Evolutionary conservation across 2,329 filamentous ascomycete genomes (phyloP).

Genomic region (Aspergillus ruber): DNA sequence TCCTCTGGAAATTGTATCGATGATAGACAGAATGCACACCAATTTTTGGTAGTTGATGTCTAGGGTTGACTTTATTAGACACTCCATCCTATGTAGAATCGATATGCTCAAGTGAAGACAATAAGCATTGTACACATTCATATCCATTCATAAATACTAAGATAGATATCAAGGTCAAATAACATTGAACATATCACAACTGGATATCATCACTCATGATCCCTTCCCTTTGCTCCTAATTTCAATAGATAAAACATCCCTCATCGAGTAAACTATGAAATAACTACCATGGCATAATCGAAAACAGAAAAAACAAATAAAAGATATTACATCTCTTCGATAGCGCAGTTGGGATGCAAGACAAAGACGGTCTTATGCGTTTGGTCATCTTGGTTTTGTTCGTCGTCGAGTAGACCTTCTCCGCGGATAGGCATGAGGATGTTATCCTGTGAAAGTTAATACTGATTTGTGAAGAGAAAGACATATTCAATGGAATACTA

Average conservation of each 20-base stretch:
- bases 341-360: slow-evolving; percentile 85
- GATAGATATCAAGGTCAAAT: background rate
- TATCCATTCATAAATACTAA: background rate
- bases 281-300: slow-evolving; percentile 6
- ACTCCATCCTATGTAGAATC: too few relatives aligned
- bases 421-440: slow-evolving; percentile 61
- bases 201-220: slow-evolving; percentile 29
- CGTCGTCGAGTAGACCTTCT: slow-evolving; percentile 78
- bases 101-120: too few relatives aligned
- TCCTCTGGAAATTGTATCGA: too few relatives aligned
- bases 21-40: too few relatives aligned
- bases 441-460: slow-evolving; percentile 44
- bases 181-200: slow-evolving; percentile 7
- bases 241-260: background rate
- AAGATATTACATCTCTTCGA: slow-evolving; percentile 50
- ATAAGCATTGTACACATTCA: background rate
- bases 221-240: slow-evolving; percentile 18
- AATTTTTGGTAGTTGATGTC: too few relatives aligned
- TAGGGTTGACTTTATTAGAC: too few relatives aligned
- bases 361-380: slow-evolving; percentile 65
- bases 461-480: background rate
- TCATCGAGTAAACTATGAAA: background rate
- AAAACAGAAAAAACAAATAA: slow-evolving; percentile 3
- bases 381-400: slow-evolving; percentile 45
- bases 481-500: slow-evolving; percentile 24